These are phyloP conservation scores for Lizonia empirigonia DNA, from an alignment of 2,329 filamentous ascomycete genomes.

Conservation along the genomic window DNA sequence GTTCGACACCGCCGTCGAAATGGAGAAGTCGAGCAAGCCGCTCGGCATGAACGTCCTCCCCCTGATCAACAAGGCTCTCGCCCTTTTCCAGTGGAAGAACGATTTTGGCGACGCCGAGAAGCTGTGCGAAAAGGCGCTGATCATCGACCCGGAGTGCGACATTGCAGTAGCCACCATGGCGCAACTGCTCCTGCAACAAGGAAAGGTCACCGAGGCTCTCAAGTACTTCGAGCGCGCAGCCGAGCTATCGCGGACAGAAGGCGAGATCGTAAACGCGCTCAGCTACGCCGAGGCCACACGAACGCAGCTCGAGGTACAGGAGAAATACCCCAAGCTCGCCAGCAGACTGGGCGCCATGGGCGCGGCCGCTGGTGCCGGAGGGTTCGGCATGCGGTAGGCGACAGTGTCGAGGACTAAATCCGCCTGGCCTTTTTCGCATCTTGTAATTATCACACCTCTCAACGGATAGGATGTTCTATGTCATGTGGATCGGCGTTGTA, in stretches of 20 bases:
- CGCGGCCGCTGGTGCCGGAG: conserved; percentile 36
- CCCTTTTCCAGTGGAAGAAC: conserved; percentile 97
- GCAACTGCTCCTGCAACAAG: conserved; percentile 94
- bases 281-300: conserved; percentile 96
- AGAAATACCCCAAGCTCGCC: conserved; percentile 60
- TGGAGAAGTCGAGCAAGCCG: conserved; percentile 94
- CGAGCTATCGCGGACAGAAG: conserved; percentile 90
- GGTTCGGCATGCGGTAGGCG: conserved; percentile 43
- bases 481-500: conserved; percentile 12
- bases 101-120: conserved; percentile 95
- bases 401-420: neutral
- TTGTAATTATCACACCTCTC: conserved; percentile 16
- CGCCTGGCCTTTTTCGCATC: neutral
- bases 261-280: conserved; percentile 93
- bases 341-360: conserved; percentile 55
- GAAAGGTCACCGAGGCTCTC: conserved; percentile 92
- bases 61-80: conserved; percentile 97
- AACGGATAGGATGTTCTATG: neutral
- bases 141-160: conserved; percentile 97
- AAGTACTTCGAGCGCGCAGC: conserved; percentile 97
- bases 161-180: conserved; percentile 99
- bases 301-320: conserved; percentile 81
- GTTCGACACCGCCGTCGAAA: conserved; percentile 97
- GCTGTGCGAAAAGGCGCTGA: conserved; percentile 94
- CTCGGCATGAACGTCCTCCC: conserved; percentile 97